A percentile compares a stretch with the other conserved stretches of the same genome.
Evolutionary conservation across 495 filamentous ascomycete genomes (phyloP).

Genomic region (Hypoxylon fuscum): DNA sequence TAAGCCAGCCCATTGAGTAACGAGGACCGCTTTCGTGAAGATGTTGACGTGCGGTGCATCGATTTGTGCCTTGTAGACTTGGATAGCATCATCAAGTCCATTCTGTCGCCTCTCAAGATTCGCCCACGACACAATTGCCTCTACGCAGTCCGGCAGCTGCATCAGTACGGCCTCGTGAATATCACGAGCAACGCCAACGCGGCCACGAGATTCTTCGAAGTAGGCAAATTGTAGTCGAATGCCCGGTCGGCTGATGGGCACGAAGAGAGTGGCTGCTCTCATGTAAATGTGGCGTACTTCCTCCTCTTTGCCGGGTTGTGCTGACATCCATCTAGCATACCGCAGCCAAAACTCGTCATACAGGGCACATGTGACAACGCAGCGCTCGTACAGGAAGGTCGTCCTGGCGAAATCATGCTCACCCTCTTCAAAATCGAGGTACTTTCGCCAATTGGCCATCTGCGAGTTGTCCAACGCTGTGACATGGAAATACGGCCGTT

Average conservation of each 20-base stretch:
- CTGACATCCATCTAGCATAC: slow-evolving; percentile 96
- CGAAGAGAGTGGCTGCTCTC: slow-evolving; percentile 82
- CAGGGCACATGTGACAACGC: slow-evolving; percentile 88
- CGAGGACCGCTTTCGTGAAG: slow-evolving; percentile 84
- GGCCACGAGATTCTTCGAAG: slow-evolving; percentile 86
- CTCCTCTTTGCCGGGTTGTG: slow-evolving; percentile 81
- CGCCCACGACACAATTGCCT: slow-evolving; percentile 88
- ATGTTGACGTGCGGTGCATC: slow-evolving; percentile 75
- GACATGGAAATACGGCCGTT: slow-evolving; percentile 96
- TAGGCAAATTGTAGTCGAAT: slow-evolving; percentile 91
- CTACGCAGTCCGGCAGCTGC: slow-evolving; percentile 74
- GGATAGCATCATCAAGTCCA: slow-evolving; percentile 87
- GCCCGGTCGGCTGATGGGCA: slow-evolving; percentile 81
- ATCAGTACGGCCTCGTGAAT: slow-evolving; percentile 83
- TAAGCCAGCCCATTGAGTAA: slow-evolving; percentile 88
- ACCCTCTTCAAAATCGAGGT: slow-evolving; percentile 93
- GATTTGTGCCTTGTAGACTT: slow-evolving; percentile 82
- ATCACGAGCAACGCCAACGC: slow-evolving; percentile 79
- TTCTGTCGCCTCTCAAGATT: slow-evolving; percentile 85
- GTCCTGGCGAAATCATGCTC: slow-evolving; percentile 80
- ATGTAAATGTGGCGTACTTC: slow-evolving; percentile 95
- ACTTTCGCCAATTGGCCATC: slow-evolving; percentile 93
- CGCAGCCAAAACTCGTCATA: slow-evolving; percentile 98
- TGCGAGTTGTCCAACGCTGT: slow-evolving; percentile 89
- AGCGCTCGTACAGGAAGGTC: slow-evolving; percentile 91